Evolutionary conservation across 2,329 filamentous ascomycete species (phyloP).

Genomic region (Ophiostoma tasmaniense): DNA sequence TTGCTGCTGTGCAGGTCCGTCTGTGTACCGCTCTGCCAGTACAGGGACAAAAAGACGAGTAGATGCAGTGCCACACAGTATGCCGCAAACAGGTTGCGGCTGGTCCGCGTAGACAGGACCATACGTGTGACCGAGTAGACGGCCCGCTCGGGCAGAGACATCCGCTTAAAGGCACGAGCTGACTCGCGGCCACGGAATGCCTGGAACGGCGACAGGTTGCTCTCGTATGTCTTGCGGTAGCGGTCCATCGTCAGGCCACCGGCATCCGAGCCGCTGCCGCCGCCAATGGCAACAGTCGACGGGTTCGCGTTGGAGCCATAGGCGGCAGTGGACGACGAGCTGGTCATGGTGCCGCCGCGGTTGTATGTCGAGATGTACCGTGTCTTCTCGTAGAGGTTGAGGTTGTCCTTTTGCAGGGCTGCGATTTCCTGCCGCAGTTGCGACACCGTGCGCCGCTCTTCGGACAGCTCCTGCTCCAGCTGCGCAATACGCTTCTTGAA

Average conservation of each 20-base stretch:
- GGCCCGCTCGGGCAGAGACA: conserved; percentile 83
- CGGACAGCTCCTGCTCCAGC: conserved; percentile 81
- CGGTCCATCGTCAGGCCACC: conserved; percentile 58
- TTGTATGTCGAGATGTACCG: conserved; percentile 93
- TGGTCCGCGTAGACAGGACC: conserved; percentile 81
- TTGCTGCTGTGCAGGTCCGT: conserved; percentile 53
- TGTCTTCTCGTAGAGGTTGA: conserved; percentile 95
- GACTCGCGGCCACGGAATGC: conserved; percentile 92
- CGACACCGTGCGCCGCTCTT: conserved; percentile 71
- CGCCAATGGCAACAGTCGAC: conserved; percentile 53
- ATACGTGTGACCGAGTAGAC: conserved; percentile 87
- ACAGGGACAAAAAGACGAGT: conserved; percentile 77
- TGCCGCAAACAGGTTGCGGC: conserved; percentile 84
- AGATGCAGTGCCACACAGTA: conserved; percentile 87
- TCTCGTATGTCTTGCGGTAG: conserved; percentile 88
- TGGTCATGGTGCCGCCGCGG: conserved; percentile 44
- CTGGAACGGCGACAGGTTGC: conserved; percentile 89
- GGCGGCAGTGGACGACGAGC: conserved; percentile 57
- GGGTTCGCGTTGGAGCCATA: conserved; percentile 64
- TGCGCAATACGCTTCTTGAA: conserved; percentile 95
- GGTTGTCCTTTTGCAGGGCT: conserved; percentile 88
- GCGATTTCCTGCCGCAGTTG: conserved; percentile 84
- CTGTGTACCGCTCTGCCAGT: conserved; percentile 67
- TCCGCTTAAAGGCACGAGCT: conserved; percentile 79
- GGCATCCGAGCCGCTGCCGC: conserved; percentile 49